Conservation (phyloP, 495 filamentous ascomycete species). For the Pseudomonodictys pantanalensis region DNA sequence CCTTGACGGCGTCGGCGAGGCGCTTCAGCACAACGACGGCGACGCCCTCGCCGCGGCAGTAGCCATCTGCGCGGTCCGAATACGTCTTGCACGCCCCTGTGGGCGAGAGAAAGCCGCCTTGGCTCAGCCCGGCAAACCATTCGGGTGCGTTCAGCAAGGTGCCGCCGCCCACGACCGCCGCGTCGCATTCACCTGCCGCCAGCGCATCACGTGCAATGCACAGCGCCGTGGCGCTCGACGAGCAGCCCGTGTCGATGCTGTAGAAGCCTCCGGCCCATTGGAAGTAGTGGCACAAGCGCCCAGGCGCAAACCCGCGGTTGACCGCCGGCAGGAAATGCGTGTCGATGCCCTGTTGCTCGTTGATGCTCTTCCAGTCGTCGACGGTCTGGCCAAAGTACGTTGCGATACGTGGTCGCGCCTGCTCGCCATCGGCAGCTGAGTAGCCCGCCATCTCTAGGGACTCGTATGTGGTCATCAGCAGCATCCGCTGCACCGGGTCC, state of each 20-base stretch:
- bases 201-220: constrained; percentile 38
- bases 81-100: constrained; percentile 45
- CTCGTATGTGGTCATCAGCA: constrained; percentile 42
- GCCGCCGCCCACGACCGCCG: constrained; percentile 41
- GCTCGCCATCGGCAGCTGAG: constrained; percentile 31
- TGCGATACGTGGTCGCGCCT: constrained; percentile 30
- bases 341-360: constrained; percentile 30
- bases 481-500: constrained; percentile 41
- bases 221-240: constrained; percentile 36
- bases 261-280: constrained; percentile 28
- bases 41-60: constrained; percentile 41
- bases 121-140: constrained; percentile 34
- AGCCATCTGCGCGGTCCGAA: constrained; percentile 42
- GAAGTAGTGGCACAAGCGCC: constrained; percentile 35
- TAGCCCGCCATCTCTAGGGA: constrained; percentile 43
- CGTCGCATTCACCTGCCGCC: constrained; percentile 39
- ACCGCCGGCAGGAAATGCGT: constrained; percentile 35
- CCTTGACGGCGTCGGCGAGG: constrained; percentile 33
- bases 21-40: constrained; percentile 35
- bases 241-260: constrained; percentile 40
- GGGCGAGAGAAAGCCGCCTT: constrained; percentile 38
- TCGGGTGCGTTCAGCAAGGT: constrained; percentile 42
- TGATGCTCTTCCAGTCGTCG: constrained; percentile 35
- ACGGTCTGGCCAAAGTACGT: constrained; percentile 41
- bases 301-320: constrained; percentile 36